Conservation (phyloP, 78 protist genomes). For the Dictyostelium brefeldianum region DNA sequence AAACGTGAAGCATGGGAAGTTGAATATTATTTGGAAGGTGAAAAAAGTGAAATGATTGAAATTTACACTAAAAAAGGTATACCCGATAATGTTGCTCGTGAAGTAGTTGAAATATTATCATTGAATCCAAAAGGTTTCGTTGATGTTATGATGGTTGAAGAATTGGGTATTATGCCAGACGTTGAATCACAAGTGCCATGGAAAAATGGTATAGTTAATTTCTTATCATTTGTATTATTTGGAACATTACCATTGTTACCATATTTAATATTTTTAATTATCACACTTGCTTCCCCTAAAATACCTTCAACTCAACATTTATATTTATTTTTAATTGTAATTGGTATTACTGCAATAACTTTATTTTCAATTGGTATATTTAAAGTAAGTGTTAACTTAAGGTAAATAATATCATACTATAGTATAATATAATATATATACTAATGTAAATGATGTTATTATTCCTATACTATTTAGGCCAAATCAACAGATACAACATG, state of each 20-base stretch:
- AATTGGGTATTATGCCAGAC: conserved; percentile 80
- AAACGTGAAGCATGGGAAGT: conserved; percentile 81
- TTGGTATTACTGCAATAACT: conserved; percentile 62
- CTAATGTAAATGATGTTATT: too few species aligned
- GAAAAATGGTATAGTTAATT: conserved; percentile 78
- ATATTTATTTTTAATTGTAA: conserved; percentile 41
- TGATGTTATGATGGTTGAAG: conserved; percentile 84
- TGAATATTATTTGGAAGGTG: conserved; percentile 77
- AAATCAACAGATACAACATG: conserved; percentile 24
- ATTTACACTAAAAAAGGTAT: conserved; percentile 64
- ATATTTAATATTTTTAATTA: conserved; percentile 29
- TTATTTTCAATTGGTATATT: conserved; percentile 74
- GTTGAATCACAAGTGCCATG: conserved; percentile 57
- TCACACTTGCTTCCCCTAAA: not conserved
- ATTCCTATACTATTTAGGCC: too few species aligned
- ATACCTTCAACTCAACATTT: conserved; percentile 1
- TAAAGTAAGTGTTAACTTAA: conserved; percentile 63
- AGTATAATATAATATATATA: too few species aligned
- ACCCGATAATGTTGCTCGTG: conserved; percentile 55
- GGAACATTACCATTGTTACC: conserved; percentile 74
- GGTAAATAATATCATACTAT: too few species aligned
- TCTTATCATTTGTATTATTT: conserved; percentile 52
- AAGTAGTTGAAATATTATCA: conserved; percentile 66
- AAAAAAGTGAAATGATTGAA: conserved; percentile 83
- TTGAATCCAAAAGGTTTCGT: conserved; percentile 73